Conservation (phyloP, 225 moss, liverwort and hornwort genomes). For the Takakia lepidozioides region DNA sequence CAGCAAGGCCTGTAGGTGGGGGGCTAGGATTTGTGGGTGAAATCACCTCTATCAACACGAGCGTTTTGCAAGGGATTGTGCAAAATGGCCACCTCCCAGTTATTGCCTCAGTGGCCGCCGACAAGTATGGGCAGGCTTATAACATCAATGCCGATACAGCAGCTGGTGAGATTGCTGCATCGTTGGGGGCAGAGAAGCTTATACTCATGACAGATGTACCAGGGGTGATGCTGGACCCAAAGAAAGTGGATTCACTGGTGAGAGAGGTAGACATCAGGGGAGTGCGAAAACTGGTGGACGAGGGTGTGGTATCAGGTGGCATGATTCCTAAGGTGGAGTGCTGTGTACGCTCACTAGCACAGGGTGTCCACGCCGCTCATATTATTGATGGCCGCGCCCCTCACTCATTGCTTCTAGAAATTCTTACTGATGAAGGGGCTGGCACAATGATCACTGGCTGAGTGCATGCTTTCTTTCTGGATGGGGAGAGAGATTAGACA, state of each 20-base stretch:
- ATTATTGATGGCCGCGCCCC: constrained; percentile 90
- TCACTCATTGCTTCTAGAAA: constrained; percentile 82
- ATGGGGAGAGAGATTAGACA: too few species aligned
- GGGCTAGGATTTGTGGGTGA: constrained; percentile 85
- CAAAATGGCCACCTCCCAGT: constrained; percentile 73
- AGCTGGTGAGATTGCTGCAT: constrained; percentile 89
- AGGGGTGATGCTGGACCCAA: constrained; percentile 72
- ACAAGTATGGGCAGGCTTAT: constrained; percentile 73
- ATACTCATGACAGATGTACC: constrained; percentile 97
- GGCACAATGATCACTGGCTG: constrained; percentile 95
- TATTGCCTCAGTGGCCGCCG: constrained; percentile 83
- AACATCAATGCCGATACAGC: constrained; percentile 90
- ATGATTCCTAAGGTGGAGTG: constrained; percentile 96
- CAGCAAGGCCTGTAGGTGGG: constrained; percentile 51
- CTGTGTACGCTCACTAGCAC: constrained; percentile 72
- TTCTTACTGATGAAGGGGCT: constrained; percentile 84
- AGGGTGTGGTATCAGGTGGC: constrained; percentile 70
- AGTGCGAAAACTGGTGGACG: constrained; percentile 50
- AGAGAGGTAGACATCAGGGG: constrained; percentile 70
- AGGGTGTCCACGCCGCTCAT: constrained; percentile 77
- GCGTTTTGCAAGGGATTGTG: constrained; percentile 56
- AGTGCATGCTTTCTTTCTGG: too few species aligned
- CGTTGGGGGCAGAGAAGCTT: constrained; percentile 81
- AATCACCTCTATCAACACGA: constrained; percentile 70
- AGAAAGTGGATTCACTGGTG: constrained; percentile 52